Percentiles rank a stretch among this genome's conserved stretches.
Evolutionary conservation across 805 yeast species (phyloP).

Genomic region (Starmerella bombi): DNA sequence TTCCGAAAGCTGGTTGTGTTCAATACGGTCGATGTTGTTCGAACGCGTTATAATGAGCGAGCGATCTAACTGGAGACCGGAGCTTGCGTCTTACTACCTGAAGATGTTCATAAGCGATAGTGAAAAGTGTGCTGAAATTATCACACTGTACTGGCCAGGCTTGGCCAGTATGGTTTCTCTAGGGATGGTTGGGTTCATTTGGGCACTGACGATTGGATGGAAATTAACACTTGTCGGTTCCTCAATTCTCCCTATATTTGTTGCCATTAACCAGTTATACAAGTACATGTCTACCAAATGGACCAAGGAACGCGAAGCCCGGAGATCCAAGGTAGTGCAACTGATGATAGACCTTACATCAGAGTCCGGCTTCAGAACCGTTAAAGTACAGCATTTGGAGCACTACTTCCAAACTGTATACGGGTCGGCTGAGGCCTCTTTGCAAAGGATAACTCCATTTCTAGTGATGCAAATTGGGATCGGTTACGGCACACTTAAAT

Average conservation of each 20-base stretch:
- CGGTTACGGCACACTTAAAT: conserved; percentile 46
- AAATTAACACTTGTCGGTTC: conserved; percentile 70
- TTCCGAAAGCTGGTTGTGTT: conserved; percentile 55
- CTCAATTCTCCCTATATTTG: conserved; percentile 55
- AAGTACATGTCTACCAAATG: conserved; percentile 29
- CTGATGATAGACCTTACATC: conserved; percentile 38
- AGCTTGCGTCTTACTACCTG: conserved; percentile 39
- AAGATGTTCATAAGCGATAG: conserved; percentile 69
- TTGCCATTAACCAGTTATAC: conserved; percentile 39
- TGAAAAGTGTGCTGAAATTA: conserved; percentile 56
- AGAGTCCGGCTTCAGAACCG: conserved; percentile 43
- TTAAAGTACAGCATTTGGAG: conserved; percentile 44
- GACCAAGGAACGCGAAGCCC: conserved; percentile 13
- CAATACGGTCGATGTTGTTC: conserved; percentile 40
- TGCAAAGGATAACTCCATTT: conserved; percentile 33
- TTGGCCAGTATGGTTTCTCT: conserved; percentile 42
- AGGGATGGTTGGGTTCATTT: conserved; percentile 47
- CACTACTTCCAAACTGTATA: conserved; percentile 31
- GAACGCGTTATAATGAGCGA: conserved; percentile 31
- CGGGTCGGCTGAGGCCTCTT: conserved; percentile 19
- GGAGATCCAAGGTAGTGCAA: conserved; percentile 10
- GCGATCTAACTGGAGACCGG: conserved; percentile 35
- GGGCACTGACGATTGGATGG: conserved; percentile 81
- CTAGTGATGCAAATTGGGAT: conserved; percentile 54
- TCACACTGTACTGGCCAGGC: conserved; percentile 49